phyloP scores from a whole-genome alignment of 192 early-diverging fungal species.

The Podila clonocystis region DNA sequence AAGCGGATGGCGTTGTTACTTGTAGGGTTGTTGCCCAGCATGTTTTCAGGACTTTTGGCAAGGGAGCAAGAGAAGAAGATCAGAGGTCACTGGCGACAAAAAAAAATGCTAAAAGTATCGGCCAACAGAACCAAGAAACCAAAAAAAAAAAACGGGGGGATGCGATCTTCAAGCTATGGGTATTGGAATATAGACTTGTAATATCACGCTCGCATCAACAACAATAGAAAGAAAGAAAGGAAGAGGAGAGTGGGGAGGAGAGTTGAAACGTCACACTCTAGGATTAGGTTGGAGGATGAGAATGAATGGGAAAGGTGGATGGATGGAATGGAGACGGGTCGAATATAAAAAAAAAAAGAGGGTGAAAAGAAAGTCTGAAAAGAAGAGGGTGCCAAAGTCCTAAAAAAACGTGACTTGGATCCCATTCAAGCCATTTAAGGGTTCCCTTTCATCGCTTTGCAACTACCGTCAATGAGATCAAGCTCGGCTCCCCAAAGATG shows the following conservation, averaged over 20 bases:
- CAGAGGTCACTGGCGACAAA: not conserved
- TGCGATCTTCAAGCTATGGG: too few species aligned
- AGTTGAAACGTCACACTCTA: not conserved
- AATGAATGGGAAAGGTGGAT: not conserved
- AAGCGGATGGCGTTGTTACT: slow-evolving; percentile 4
- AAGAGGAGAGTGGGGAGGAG: not conserved
- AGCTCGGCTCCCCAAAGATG: too few species aligned
- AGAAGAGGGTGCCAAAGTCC: not conserved
- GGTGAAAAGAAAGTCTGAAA: not conserved
- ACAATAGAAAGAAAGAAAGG: not conserved
- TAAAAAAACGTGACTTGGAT: too few species aligned
- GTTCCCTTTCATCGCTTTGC: too few species aligned
- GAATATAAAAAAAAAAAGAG: not conserved
- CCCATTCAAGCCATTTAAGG: too few species aligned
- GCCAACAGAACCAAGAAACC: too few species aligned
- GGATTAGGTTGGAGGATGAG: not conserved
- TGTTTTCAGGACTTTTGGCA: not conserved
- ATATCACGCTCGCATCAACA: not conserved
- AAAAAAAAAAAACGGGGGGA: too few species aligned
- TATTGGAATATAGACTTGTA: too few species aligned
- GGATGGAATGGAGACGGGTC: not conserved
- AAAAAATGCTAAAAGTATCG: not conserved
- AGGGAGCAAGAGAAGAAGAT: not conserved
- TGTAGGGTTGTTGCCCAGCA: not conserved
- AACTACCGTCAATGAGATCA: too few species aligned